Evolutionary conservation across 805 yeast genomes (phyloP).

Genomic region (Cyberlindnera americana): DNA sequence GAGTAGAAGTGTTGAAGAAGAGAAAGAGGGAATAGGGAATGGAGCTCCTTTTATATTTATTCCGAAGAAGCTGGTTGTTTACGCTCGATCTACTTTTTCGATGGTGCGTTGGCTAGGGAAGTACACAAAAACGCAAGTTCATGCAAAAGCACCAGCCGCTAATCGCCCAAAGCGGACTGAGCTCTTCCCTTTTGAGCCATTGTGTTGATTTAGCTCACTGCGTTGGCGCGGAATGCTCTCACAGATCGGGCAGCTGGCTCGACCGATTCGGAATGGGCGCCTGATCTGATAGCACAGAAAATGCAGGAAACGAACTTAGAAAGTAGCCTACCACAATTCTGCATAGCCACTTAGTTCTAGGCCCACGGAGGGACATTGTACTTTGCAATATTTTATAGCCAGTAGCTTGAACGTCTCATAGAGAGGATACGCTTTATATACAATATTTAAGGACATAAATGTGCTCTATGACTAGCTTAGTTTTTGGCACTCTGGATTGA

Average conservation of each 20-base stretch:
- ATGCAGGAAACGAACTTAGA: neutral
- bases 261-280: neutral
- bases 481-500: too few relatives aligned
- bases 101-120: too few relatives aligned
- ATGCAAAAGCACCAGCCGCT: neutral
- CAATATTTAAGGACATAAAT: too few relatives aligned
- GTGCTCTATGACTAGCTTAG: too few relatives aligned
- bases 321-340: too few relatives aligned
- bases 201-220: too few relatives aligned
- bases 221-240: neutral
- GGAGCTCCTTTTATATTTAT: constrained; percentile 6
- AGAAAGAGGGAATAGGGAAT: neutral
- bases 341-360: too few relatives aligned
- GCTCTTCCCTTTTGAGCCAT: neutral
- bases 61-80: neutral
- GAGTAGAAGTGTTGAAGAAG: neutral
- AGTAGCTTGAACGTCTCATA: too few relatives aligned
- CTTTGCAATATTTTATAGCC: too few relatives aligned
- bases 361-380: too few relatives aligned
- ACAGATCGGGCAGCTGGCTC: neutral
- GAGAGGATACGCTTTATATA: too few relatives aligned
- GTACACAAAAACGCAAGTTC: neutral
- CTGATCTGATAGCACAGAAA: neutral
- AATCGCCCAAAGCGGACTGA: neutral
- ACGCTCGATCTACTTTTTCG: too few relatives aligned